Conservation (phyloP, 106 monocot species). For the Vanilla planifolia region DNA sequence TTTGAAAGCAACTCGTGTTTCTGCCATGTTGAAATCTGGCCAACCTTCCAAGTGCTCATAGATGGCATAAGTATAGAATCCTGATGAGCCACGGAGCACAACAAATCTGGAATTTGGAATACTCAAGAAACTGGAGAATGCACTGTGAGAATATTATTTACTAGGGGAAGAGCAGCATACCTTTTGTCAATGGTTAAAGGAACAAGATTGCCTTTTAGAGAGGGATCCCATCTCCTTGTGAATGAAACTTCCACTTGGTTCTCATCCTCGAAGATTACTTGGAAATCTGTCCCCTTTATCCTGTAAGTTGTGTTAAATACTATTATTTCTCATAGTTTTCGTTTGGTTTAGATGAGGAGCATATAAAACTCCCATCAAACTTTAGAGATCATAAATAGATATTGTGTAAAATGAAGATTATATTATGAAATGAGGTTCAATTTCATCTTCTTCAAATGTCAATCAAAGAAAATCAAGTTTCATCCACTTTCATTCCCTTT, state of each 20-base stretch:
- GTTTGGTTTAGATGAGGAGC: no score
- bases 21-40: slow-evolving; percentile 48
- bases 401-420: no score
- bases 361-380: no score
- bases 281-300: slow-evolving; percentile 35
- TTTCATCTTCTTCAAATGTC: no score
- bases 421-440: no score
- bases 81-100: slow-evolving; percentile 42
- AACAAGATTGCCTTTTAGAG: slow-evolving; percentile 6
- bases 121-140: neutral
- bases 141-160: no score
- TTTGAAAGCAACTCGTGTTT: slow-evolving; percentile 52
- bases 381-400: no score
- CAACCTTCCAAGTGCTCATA: slow-evolving; percentile 49
- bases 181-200: slow-evolving; percentile 46
- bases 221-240: slow-evolving; percentile 34
- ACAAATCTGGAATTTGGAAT: slow-evolving; percentile 22
- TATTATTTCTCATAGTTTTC: no score
- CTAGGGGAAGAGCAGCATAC: slow-evolving; percentile 10
- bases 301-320: slow-evolving; percentile 3
- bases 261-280: slow-evolving; percentile 18
- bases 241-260: slow-evolving; percentile 55
- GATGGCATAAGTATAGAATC: slow-evolving; percentile 55
- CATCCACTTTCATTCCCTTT: no score
- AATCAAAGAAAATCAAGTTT: no score